Base-by-base conservation (phyloP, 2,329 filamentous ascomycete species). In the Eutypa lata region DNA sequence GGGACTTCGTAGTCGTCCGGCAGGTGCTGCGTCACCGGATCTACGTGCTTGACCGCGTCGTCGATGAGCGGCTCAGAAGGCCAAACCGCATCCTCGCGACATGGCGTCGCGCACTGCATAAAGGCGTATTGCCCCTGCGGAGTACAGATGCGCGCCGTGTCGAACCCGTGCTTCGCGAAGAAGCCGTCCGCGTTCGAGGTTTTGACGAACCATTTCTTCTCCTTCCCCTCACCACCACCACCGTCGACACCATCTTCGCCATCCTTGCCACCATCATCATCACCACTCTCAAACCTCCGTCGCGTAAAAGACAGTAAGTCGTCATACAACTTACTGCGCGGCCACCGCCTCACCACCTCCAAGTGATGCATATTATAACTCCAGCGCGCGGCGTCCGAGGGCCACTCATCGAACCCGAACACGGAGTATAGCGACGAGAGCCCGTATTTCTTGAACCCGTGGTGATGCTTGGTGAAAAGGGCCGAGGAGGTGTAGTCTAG, bases 341-440 rank as follows among this genome's bases (percentile, higher is more conserved):
- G 58, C 67, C 67, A 70, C 2, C 48, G 54, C 14, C 54, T 54
- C 7, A 65, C 55, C 59, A 68, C 63, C 7, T 51, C 50, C 5
- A 69, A 53, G 47, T 69, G 68, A 0, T 62, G 62, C 53, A 70
- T 68, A 51, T 63, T 69, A 47, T 69, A 70, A 0, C 65, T 61
- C 69, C 66, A 71, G 47, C 65, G 64, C 7, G 63, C 62, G 26
- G 53, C 54, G 18, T 65, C 62, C 3, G 59, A 62, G 3, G 60
- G 57, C 62, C 69, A 72, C 3, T 47, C 53, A 2, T 47, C 28
- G 53, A 64, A 69, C 2, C 67, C 66, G 45, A 71, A 68, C n/a
- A 67, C 64, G 52, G 66, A 65, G 52, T 70, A 70, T 7, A 71
- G 49, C 7, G 63, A 63, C 22, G 50, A 54, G 31, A 71, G 55